phyloP scores from a whole-genome alignment of 305 asterid genomes.

The Fraxinus sp. region DNA sequence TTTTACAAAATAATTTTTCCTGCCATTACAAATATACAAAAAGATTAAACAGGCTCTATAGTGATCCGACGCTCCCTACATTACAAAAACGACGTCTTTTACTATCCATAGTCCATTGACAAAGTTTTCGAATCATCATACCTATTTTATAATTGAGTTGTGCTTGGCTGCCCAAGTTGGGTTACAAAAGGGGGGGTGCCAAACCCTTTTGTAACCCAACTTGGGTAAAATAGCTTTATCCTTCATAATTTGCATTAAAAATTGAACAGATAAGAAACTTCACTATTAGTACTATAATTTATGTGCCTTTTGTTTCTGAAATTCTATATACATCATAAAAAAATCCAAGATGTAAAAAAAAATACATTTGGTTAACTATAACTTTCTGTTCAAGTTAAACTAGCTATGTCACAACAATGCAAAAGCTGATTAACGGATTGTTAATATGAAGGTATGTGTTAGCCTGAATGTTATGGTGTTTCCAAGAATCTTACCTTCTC shows the following conservation, averaged over 20 bases:
- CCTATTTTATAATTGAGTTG: no score
- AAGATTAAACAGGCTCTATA: neutral
- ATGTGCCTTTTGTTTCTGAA: neutral
- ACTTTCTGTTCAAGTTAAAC: neutral
- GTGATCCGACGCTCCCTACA: neutral
- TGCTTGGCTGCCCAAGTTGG: no score
- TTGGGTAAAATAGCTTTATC: no score
- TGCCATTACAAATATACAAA: neutral
- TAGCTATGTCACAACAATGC: neutral
- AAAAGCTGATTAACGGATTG: neutral
- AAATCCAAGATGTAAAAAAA: no score
- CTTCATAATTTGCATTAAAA: no score
- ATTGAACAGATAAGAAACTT: neutral
- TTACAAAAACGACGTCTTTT: no score
- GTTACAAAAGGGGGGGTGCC: no score
- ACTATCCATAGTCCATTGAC: no score
- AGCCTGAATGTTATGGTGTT: no score
- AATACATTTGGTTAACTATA: no score
- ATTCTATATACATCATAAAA: neutral
- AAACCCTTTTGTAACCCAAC: no score
- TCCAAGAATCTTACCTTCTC: conserved; percentile 44
- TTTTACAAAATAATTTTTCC: neutral
- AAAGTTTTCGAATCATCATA: no score
- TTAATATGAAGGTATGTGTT: neutral
- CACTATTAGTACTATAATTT: neutral